A percentile compares a stretch with the other conserved stretches of the same genome.
Conservation (phyloP, 306 rosid species). For the Psophocarpus tetragonolobus region DNA sequence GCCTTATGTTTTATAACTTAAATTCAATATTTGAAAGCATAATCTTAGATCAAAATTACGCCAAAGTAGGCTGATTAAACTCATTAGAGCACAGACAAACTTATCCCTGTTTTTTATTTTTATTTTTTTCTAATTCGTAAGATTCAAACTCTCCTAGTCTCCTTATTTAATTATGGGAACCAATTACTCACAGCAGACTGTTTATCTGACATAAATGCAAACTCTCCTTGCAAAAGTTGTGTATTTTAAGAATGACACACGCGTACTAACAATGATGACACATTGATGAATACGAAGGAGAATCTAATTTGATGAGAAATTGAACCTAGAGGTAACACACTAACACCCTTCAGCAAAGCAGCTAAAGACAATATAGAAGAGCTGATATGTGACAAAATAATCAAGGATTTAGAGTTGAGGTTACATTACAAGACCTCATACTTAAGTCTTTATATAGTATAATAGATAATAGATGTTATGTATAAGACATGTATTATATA, state of each 20-base stretch:
- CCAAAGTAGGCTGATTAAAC: not conserved
- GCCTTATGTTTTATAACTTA: not conserved
- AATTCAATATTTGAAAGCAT: not conserved
- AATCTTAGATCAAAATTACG: not conserved
- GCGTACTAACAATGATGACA: not conserved
- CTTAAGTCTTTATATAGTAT: not conserved
- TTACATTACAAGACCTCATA: not conserved
- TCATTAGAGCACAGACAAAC: not conserved
- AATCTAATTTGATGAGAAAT: not conserved
- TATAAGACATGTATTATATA: not conserved
- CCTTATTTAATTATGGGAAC: not conserved
- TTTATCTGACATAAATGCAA: not conserved
- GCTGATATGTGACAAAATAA: too few relatives aligned
- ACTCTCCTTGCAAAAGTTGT: not conserved
- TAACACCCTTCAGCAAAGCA: not conserved
- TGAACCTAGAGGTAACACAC: not conserved
- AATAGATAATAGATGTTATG: not conserved
- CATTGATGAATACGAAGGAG: not conserved
- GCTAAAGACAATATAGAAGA: not conserved
- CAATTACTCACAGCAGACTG: not conserved
- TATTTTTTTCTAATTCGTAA: too few relatives aligned
- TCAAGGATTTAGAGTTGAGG: not conserved
- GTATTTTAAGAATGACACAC: not conserved
- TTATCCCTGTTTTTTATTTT: not conserved
- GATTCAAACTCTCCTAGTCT: not conserved